Conservation (phyloP, 2,329 filamentous ascomycete species). For the Fusarium cicatricum region DNA sequence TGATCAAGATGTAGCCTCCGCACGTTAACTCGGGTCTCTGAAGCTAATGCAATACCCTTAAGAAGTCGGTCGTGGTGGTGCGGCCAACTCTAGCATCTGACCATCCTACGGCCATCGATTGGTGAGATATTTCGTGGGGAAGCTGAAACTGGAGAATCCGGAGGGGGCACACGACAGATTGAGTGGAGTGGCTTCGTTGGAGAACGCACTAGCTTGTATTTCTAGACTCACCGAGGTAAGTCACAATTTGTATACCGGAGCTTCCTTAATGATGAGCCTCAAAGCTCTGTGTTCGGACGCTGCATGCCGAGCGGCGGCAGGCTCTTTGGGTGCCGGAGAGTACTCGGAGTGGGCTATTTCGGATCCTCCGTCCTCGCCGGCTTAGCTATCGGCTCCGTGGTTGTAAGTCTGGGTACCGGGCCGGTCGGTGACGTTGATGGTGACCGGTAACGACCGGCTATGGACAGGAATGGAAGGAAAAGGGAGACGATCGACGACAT, state of each 20-base stretch:
- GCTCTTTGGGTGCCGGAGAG: not conserved
- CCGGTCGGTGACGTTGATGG: conserved; percentile 18
- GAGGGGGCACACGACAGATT: not conserved
- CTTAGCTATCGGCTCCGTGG: conserved; percentile 5
- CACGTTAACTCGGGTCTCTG: not conserved
- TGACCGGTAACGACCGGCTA: conserved; percentile 10
- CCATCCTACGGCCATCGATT: conserved; percentile 31
- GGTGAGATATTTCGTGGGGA: conserved; percentile 28
- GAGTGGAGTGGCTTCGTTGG: not conserved
- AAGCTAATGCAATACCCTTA: conserved; percentile 1
- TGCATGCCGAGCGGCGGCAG: not conserved
- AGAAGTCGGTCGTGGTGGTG: conserved; percentile 13
- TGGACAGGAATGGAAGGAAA: conserved; percentile 14
- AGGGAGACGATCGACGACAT: conserved; percentile 7
- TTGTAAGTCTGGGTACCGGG: conserved; percentile 7
- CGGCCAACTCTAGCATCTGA: conserved; percentile 33
- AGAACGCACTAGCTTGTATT: not conserved
- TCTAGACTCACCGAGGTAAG: not conserved
- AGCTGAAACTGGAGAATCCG: conserved; percentile 7
- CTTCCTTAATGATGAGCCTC: not conserved
- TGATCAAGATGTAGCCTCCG: not conserved
- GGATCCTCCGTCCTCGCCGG: not conserved
- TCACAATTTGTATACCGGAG: not conserved
- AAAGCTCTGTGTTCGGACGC: not conserved
- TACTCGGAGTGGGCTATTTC: not conserved